Conservation (phyloP, 805 yeast genomes). For the Wickerhamiella kazuoi region DNA sequence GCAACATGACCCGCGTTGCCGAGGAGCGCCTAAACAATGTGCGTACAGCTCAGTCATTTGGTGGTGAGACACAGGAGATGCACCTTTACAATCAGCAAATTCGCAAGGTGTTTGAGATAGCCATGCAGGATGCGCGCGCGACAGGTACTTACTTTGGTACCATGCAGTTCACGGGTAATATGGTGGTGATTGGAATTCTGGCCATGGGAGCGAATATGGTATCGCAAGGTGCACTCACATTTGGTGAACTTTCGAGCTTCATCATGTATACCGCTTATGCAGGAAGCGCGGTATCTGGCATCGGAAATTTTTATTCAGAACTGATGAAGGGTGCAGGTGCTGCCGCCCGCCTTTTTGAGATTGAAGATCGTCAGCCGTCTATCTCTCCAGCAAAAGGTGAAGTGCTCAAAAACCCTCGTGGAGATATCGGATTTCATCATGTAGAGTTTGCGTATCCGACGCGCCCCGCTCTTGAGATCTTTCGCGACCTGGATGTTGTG, state of each 20-base stretch:
- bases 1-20: conserved; percentile 70
- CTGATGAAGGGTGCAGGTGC: conserved; percentile 97
- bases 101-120: conserved; percentile 42
- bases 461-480: conserved; percentile 52
- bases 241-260: conserved; percentile 82
- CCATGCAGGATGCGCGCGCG: conserved; percentile 62
- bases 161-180: conserved; percentile 73
- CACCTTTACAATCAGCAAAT: conserved; percentile 58
- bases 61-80: conserved; percentile 66
- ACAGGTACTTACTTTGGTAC: conserved; percentile 62
- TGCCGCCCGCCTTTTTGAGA: conserved; percentile 75
- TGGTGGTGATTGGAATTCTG: conserved; percentile 57
- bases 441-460: conserved; percentile 71
- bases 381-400: conserved; percentile 52
- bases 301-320: conserved; percentile 83
- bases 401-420: conserved; percentile 21
- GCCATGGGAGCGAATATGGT: conserved; percentile 74
- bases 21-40: conserved; percentile 81
- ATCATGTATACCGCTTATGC: conserved; percentile 92
- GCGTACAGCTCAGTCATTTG: conserved; percentile 76
- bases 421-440: conserved; percentile 39
- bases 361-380: conserved; percentile 57
- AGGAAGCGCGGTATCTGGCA: conserved; percentile 80
- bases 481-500: conserved; percentile 38
- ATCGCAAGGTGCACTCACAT: conserved; percentile 50